Percentiles rank a stretch among this genome's conserved stretches.
Evolutionary conservation across 305 asterid species (phyloP).

Genomic region (Fraxinus xanthoxyloides): DNA sequence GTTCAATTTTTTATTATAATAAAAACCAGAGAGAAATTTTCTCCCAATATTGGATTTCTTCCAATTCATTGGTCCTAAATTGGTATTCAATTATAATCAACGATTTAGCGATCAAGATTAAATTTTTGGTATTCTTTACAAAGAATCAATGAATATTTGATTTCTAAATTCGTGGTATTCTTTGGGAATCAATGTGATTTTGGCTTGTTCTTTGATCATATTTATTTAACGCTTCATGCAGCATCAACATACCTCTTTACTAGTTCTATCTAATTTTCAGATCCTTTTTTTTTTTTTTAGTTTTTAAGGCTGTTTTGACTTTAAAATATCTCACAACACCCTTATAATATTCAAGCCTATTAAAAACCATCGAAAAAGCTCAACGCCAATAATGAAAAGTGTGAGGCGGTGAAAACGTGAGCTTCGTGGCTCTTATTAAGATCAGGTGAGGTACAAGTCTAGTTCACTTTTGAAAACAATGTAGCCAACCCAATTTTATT

Average conservation of each 20-base stretch:
- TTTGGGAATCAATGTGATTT: background rate
- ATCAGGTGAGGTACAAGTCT: background rate
- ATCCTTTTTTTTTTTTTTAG: background rate
- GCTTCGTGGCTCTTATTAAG: background rate
- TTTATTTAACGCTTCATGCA: background rate
- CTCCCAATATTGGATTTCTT: background rate
- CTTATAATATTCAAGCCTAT: background rate
- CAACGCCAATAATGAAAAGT: background rate
- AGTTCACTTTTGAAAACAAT: background rate
- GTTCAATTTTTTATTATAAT: no score
- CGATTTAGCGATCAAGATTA: background rate
- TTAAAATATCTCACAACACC: background rate
- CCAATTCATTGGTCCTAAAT: background rate
- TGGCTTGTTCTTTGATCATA: background rate
- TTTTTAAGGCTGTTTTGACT: background rate
- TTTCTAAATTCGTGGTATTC: background rate
- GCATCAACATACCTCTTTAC: background rate
- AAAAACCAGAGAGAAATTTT: background rate
- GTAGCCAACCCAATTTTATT: background rate
- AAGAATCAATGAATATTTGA: no score
- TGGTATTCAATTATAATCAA: background rate
- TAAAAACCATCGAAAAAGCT: background rate
- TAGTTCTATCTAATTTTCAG: background rate
- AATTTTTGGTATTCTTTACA: background rate
- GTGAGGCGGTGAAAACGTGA: background rate